Percentiles rank a stretch among this genome's conserved stretches.
These are phyloP conservation scores for Candida pseudoglaebosa DNA, from an alignment of 805 yeast genomes.

Conservation along the genomic window DNA sequence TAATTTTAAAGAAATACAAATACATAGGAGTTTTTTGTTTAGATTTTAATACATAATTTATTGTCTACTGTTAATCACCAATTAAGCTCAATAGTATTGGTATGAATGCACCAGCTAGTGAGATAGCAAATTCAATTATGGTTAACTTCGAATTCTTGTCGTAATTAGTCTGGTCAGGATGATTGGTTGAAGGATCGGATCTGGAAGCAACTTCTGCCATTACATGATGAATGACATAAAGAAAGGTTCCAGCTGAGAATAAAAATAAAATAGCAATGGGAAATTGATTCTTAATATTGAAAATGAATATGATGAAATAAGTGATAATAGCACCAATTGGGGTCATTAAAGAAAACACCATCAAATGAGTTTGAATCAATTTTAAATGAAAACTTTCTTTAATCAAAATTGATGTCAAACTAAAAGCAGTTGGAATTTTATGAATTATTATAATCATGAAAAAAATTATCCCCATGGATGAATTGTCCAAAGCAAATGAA, in stretches of 20 bases:
- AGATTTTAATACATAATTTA: too few species aligned
- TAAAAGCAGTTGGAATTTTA: slow-evolving; percentile 73
- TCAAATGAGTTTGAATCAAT: slow-evolving; percentile 43
- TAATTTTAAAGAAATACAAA: neutral
- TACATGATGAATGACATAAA: slow-evolving; percentile 67
- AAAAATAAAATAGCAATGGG: slow-evolving; percentile 54
- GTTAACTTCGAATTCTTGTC: slow-evolving; percentile 1
- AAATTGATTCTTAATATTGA: slow-evolving; percentile 26
- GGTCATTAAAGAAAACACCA: slow-evolving; percentile 54
- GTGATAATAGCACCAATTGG: slow-evolving; percentile 58
- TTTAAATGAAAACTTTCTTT: slow-evolving; percentile 28
- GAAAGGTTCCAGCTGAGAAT: slow-evolving; percentile 69
- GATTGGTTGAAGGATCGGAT: neutral
- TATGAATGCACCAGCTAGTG: slow-evolving; percentile 22
- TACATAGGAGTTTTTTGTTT: too few species aligned
- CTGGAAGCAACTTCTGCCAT: slow-evolving; percentile 32
- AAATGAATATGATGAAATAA: slow-evolving; percentile 32
- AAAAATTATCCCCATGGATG: slow-evolving; percentile 41
- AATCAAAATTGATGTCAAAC: slow-evolving; percentile 53
- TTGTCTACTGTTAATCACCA: slow-evolving; percentile 12
- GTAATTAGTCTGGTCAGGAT: neutral
- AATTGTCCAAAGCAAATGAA: slow-evolving; percentile 38
- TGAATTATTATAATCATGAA: slow-evolving; percentile 62
- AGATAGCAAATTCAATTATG: slow-evolving; percentile 12
- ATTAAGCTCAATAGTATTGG: slow-evolving; percentile 24